Conservation (phyloP, 2,329 filamentous ascomycete genomes). For the Herpomyces periplanetae region DNA sequence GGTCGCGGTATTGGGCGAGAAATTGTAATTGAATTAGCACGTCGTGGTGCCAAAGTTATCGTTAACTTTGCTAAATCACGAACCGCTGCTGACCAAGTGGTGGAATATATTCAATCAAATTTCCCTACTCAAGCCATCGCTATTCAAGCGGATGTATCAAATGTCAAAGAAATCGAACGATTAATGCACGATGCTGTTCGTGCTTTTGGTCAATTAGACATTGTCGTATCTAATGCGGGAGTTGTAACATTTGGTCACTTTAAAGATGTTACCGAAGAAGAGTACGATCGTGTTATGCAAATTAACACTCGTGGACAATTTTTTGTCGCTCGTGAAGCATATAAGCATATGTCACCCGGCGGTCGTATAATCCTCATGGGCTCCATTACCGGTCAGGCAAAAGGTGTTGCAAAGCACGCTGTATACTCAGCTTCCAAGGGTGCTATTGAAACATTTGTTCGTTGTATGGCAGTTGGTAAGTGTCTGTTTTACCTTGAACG, state of each 20-base stretch:
- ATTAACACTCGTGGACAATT: constrained; percentile 22
- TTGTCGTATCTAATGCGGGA: constrained; percentile 27
- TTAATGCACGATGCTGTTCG: constrained; percentile 21
- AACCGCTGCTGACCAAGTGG: constrained; percentile 21
- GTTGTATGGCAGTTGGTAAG: constrained; percentile 14
- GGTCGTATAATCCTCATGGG: constrained; percentile 15
- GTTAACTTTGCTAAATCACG: constrained; percentile 26
- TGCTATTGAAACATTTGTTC: constrained; percentile 14
- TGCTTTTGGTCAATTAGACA: constrained; percentile 24
- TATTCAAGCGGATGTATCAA: constrained; percentile 24
- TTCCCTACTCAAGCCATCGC: constrained; percentile 19
- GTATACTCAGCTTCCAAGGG: constrained; percentile 15
- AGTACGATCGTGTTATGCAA: constrained; percentile 17
- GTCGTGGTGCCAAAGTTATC: constrained; percentile 21
- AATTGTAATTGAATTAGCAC: constrained; percentile 23
- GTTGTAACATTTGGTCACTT: constrained; percentile 14
- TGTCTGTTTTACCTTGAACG: constrained; percentile 1
- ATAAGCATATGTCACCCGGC: constrained; percentile 13
- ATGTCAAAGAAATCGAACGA: constrained; percentile 18
- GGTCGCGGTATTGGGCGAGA: constrained; percentile 23
- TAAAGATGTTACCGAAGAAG: constrained; percentile 14
- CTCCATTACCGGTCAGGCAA: constrained; percentile 16
- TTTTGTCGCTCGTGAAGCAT: constrained; percentile 17
- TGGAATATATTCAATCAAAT: constrained; percentile 19
- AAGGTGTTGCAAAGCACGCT: constrained; percentile 14